A percentile compares a stretch with the other conserved stretches of the same genome.
Evolutionary conservation across 2,329 filamentous ascomycete genomes (phyloP).

Genomic region (Pseudophaeomoniella oleicola): DNA sequence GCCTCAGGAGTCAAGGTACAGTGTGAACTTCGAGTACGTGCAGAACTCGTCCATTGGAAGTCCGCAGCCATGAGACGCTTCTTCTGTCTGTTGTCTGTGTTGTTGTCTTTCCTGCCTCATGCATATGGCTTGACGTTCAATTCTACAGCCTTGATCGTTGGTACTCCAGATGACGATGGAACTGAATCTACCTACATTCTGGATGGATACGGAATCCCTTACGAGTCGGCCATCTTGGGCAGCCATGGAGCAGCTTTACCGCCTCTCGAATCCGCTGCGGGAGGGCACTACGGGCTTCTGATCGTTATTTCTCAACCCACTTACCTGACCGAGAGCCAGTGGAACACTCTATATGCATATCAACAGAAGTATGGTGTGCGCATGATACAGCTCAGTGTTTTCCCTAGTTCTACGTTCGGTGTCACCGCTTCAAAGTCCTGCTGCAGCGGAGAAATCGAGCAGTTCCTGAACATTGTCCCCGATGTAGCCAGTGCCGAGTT

Average conservation of each 20-base stretch:
- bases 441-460: background rate
- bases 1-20: too few species aligned
- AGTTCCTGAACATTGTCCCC: background rate
- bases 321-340: constrained; percentile 1
- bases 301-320: constrained; percentile 1
- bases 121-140: background rate
- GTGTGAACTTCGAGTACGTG: too few species aligned
- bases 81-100: too few species aligned
- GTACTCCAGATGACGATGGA: background rate
- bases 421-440: background rate
- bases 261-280: constrained; percentile 1
- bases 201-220: constrained; percentile 4
- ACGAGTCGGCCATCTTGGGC: constrained; percentile 1
- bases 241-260: constrained; percentile 1
- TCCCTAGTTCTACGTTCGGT: background rate
- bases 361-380: background rate
- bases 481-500: background rate
- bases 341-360: background rate
- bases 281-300: constrained; percentile 5
- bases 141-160: constrained; percentile 3
- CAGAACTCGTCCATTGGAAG: too few species aligned
- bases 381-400: background rate
- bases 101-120: too few species aligned
- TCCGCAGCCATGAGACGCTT: too few species aligned
- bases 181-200: constrained; percentile 2